A percentile compares a stretch with the other conserved stretches of the same genome.
These are phyloP conservation scores for Penicillium sp. DNA, from an alignment of 2,329 filamentous ascomycete genomes.

Conservation along the genomic window DNA sequence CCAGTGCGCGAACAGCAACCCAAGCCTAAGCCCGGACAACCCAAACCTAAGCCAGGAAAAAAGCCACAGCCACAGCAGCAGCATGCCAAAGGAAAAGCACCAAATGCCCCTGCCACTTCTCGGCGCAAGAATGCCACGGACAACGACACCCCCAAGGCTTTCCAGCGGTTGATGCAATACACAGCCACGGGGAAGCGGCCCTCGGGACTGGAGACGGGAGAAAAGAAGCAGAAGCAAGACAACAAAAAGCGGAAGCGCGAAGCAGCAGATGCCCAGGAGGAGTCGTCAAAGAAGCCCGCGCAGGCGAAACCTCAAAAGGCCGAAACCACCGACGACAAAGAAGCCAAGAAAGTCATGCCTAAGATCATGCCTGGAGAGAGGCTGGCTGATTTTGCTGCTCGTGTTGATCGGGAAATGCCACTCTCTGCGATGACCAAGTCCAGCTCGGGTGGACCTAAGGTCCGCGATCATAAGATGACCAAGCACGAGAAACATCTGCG, in stretches of 20 bases:
- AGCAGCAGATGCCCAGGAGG: constrained; percentile 24
- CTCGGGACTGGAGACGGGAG: constrained; percentile 69
- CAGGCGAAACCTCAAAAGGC: constrained; percentile 13
- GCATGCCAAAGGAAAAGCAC: constrained; percentile 52
- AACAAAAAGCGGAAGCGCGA: constrained; percentile 58
- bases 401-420: constrained; percentile 85
- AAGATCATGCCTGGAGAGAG: constrained; percentile 84
- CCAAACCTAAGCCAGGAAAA: constrained; percentile 48
- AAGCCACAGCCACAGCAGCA: constrained; percentile 33
- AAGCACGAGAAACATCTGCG: constrained; percentile 82
- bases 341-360: constrained; percentile 48
- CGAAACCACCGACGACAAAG: constrained; percentile 18
- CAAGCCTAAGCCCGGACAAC: constrained; percentile 46
- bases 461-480: constrained; percentile 68
- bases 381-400: constrained; percentile 77
- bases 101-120: constrained; percentile 50
- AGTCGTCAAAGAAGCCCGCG: constrained; percentile 23
- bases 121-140: constrained; percentile 46
- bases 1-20: constrained; percentile 57
- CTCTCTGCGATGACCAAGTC: constrained; percentile 72
- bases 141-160: constrained; percentile 88
- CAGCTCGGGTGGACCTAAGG: constrained; percentile 38
- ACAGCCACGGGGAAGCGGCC: constrained; percentile 63
- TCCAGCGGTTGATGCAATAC: constrained; percentile 82
- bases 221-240: constrained; percentile 45